Evolutionary conservation across 2,329 filamentous ascomycete species (phyloP).

Genomic region (Trematosphaeria pertusa): DNA sequence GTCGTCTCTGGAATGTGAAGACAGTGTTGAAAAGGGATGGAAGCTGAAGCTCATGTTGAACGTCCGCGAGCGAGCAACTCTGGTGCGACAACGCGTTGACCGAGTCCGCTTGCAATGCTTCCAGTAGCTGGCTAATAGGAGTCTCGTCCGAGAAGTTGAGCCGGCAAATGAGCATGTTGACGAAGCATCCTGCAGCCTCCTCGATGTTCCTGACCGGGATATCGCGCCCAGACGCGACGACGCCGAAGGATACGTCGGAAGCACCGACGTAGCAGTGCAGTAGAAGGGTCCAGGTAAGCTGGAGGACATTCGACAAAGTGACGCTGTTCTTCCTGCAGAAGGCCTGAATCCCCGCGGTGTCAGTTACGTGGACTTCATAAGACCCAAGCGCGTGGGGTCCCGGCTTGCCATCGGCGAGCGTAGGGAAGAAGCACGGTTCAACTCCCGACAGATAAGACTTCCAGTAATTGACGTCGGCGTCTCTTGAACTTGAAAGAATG

Average conservation of each 20-base stretch:
- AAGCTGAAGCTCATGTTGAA: constrained; percentile 45
- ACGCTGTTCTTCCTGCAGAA: constrained; percentile 52
- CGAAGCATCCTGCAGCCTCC: constrained; percentile 59
- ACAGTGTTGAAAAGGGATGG: constrained; percentile 46
- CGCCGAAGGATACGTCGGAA: constrained; percentile 61
- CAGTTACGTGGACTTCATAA: constrained; percentile 49
- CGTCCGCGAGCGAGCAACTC: constrained; percentile 53
- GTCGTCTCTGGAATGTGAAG: constrained; percentile 45
- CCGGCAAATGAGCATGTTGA: constrained; percentile 63
- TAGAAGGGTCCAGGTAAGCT: constrained; percentile 61
- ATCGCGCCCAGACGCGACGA: constrained; percentile 62
- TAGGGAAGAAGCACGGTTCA: constrained; percentile 57
- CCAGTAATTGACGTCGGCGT: constrained; percentile 53
- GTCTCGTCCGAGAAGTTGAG: constrained; percentile 48
- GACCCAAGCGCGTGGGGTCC: constrained; percentile 45
- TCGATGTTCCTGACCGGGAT: constrained; percentile 57
- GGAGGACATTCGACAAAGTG: constrained; percentile 59
- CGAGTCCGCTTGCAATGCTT: constrained; percentile 55
- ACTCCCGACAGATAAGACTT: constrained; percentile 52
- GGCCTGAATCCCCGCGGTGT: constrained; percentile 23
- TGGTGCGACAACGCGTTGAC: constrained; percentile 58
- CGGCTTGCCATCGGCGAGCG: constrained; percentile 43
- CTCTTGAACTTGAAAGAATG: constrained; percentile 34
- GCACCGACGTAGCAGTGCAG: constrained; percentile 57
- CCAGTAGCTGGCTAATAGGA: constrained; percentile 50